Base-by-base conservation (phyloP, 805 yeast species). In the Starmerella stigmatis region DNA sequence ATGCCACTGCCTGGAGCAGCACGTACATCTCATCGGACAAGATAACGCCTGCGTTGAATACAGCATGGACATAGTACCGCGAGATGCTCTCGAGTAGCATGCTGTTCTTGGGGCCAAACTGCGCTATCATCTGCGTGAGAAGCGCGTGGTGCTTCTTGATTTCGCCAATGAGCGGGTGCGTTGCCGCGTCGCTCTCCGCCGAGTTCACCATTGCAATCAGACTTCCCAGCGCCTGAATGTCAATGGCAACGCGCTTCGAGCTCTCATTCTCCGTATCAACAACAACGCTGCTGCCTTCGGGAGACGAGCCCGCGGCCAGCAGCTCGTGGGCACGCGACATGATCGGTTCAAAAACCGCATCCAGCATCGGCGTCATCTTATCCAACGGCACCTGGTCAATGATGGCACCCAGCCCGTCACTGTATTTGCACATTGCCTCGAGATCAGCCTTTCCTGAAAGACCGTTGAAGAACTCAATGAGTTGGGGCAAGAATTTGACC, bases 361-460 rank as follows among this genome's bases (percentile, higher is more conserved):
- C 88, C 43, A 81, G 71, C 22, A 69, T 63, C 6, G 66, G 62
- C 34, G 66, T 64, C 12, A 68, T 45, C 12, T 64, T 67, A 33
- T 71, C 74, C 15, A 40, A 47, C 45, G 57, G 62, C 52, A 65
- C 49, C 38, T 47, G 40, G 49, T 52, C 29, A 41, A 92, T 70
- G 34, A 92, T 81, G 52, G 86, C 84, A 5, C 94, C 88, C 48
- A 92, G 71, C 29, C 97, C 98, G 61, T 88, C 94, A 15, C 88
- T 78, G 40, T 88, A 73, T 59, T 88, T 94, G 58, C 76, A 77
- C 32, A 81, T 66, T 1, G 94, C 79, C 43, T 76, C 77, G 23
- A 74, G 61, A 56, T 83, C 94, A 31, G 86, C 65, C 23, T 68
- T 60, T 29, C 67, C 66, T 41, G 69, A 67, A 23, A 80, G 69